Conservation (phyloP, 2,329 filamentous ascomycete genomes). For the Pestalotiopsis sp. region DNA sequence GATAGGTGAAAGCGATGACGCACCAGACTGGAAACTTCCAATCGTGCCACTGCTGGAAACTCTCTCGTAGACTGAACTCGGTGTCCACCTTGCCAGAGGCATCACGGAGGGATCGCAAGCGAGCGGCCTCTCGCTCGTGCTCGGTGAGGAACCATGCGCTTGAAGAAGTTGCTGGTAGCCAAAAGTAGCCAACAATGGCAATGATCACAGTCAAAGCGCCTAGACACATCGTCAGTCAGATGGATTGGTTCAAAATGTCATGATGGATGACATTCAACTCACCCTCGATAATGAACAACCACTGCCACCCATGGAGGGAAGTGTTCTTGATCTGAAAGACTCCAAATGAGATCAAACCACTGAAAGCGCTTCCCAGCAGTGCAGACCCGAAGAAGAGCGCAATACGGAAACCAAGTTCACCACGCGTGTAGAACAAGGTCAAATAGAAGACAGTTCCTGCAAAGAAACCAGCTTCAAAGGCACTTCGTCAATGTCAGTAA, state of each 20-base stretch:
- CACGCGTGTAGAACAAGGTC: constrained; percentile 18
- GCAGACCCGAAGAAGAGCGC: constrained; percentile 14
- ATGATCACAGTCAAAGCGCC: constrained; percentile 5
- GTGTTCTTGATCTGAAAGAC: constrained; percentile 22
- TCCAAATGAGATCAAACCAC: constrained; percentile 27
- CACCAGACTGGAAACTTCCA: constrained; percentile 40
- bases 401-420: constrained; percentile 22
- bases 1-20: constrained; percentile 49
- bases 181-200: constrained; percentile 3
- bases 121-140: constrained; percentile 43
- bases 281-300: constrained; percentile 30
- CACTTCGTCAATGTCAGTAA: constrained; percentile 4
- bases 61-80: constrained; percentile 40
- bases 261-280: not conserved
- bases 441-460: constrained; percentile 56
- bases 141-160: constrained; percentile 48
- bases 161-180: constrained; percentile 39
- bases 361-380: constrained; percentile 24
- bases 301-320: constrained; percentile 5
- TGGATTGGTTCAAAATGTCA: not conserved
- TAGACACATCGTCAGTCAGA: not conserved
- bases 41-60: constrained; percentile 45
- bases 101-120: constrained; percentile 46
- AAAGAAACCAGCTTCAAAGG: constrained; percentile 56
- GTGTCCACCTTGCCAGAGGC: constrained; percentile 39